These are phyloP conservation scores for Trichoderma harzianum DNA, from an alignment of 2,329 filamentous ascomycete species.

Conservation along the genomic window DNA sequence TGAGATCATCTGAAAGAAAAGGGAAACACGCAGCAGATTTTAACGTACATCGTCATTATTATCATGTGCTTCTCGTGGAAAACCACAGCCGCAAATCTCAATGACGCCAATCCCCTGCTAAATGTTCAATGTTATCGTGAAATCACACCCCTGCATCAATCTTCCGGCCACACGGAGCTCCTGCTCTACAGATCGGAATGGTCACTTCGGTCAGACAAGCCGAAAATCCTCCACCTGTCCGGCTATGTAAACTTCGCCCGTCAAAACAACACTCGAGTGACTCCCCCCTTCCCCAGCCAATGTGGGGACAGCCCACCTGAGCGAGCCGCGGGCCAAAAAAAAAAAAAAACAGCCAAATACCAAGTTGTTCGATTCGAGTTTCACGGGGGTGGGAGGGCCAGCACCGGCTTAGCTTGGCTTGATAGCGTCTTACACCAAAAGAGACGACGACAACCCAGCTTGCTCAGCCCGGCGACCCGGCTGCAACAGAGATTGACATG, in stretches of 20 bases:
- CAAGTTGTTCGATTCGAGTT: background rate
- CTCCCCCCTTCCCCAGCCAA: background rate
- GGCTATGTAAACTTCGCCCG: background rate
- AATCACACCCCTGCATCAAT: background rate
- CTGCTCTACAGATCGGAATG: constrained; percentile 9
- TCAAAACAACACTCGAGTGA: background rate
- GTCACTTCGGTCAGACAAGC: constrained; percentile 1
- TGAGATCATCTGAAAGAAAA: background rate
- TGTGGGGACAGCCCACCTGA: background rate
- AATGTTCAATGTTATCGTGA: background rate
- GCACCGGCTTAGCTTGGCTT: background rate
- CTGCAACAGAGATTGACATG: background rate
- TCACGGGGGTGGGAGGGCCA: background rate
- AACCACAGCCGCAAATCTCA: background rate
- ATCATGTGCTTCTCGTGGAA: background rate
- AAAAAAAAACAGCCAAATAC: background rate
- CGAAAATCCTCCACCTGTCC: constrained; percentile 19
- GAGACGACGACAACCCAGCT: background rate
- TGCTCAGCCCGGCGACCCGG: background rate
- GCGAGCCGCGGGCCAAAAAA: constrained; percentile 10
- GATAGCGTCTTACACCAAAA: background rate
- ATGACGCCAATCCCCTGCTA: background rate
- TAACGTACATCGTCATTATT: background rate
- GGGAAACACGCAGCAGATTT: background rate
- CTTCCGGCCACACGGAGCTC: constrained; percentile 18